These are phyloP conservation scores for Pseudogymnoascus sp. DNA, from an alignment of 2,329 filamentous ascomycete genomes.

Conservation along the genomic window DNA sequence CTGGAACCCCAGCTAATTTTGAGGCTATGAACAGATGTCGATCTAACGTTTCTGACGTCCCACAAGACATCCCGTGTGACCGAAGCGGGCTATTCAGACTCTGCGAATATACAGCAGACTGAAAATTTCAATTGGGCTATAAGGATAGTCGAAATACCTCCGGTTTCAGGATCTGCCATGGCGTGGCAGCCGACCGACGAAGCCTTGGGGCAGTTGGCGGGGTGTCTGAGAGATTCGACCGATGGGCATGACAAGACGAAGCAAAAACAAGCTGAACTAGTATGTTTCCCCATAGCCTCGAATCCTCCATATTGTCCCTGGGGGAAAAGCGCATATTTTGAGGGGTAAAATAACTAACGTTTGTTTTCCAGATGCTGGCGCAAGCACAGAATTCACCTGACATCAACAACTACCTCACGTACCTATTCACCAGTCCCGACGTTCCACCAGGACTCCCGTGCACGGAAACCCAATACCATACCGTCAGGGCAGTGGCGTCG, in stretches of 20 bases:
- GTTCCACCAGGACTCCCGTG: constrained; percentile 53
- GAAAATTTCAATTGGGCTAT: constrained; percentile 5
- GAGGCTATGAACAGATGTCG: constrained; percentile 21
- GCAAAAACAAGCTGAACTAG: constrained; percentile 75
- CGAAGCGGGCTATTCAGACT: constrained; percentile 17
- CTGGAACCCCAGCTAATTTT: constrained; percentile 9
- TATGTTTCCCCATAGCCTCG: constrained; percentile 14
- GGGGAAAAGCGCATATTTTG: not conserved
- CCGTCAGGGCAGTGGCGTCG: constrained; percentile 78
- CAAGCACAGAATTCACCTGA: constrained; percentile 85
- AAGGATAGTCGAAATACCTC: constrained; percentile 4
- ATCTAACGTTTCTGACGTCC: constrained; percentile 23
- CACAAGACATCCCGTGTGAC: constrained; percentile 28
- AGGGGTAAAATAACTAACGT: constrained; percentile 2
- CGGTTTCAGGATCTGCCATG: constrained; percentile 44
- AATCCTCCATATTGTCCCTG: constrained; percentile 10
- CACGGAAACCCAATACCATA: constrained; percentile 55
- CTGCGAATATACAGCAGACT: constrained; percentile 9
- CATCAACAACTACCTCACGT: constrained; percentile 95
- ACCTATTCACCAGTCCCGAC: constrained; percentile 69
- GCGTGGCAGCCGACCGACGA: constrained; percentile 87
- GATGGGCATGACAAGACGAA: constrained; percentile 71
- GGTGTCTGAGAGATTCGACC: constrained; percentile 85
- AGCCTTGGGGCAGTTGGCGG: constrained; percentile 80
- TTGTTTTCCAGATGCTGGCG: constrained; percentile 66